Conservation (phyloP, 1,284 basidiomycete species). For the Melampsora abietis-canadensis region DNA sequence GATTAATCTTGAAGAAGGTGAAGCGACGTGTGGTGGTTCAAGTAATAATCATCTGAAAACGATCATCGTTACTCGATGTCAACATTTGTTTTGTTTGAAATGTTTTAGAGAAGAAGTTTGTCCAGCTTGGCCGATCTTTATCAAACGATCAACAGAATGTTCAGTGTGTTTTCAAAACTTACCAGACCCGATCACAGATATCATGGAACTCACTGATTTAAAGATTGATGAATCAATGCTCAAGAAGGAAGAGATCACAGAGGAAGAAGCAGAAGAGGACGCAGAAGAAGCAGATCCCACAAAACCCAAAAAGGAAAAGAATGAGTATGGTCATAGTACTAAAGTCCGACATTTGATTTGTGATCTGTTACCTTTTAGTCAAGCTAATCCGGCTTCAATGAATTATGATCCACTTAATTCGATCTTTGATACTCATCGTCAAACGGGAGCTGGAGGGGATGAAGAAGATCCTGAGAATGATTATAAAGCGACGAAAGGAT, state of each 20-base stretch:
- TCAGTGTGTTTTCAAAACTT: conserved; percentile 32
- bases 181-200: background rate
- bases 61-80: conserved; percentile 72
- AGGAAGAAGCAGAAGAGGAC: conserved; percentile 5
- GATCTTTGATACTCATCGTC: conserved; percentile 66
- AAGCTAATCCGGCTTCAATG: conserved; percentile 71
- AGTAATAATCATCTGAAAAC: conserved; percentile 42
- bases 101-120: conserved; percentile 46
- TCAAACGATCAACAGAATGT: conserved; percentile 23
- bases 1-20: conserved; percentile 49
- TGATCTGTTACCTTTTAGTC: conserved; percentile 72
- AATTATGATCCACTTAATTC: conserved; percentile 77
- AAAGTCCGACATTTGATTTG: conserved; percentile 61
- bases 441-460: too few relatives aligned
- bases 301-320: conserved; percentile 12
- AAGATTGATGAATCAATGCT: conserved; percentile 29
- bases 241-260: background rate
- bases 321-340: conserved; percentile 19
- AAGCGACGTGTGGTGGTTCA: conserved; percentile 42
- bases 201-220: conserved; percentile 16
- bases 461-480: conserved; percentile 15
- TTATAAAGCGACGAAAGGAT: conserved; percentile 3
- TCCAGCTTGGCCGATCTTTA: background rate
- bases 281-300: background rate
- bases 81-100: conserved; percentile 70